Base-by-base conservation (phyloP, 805 yeast species). In the Schizosaccharomyces lindneri region DNA sequence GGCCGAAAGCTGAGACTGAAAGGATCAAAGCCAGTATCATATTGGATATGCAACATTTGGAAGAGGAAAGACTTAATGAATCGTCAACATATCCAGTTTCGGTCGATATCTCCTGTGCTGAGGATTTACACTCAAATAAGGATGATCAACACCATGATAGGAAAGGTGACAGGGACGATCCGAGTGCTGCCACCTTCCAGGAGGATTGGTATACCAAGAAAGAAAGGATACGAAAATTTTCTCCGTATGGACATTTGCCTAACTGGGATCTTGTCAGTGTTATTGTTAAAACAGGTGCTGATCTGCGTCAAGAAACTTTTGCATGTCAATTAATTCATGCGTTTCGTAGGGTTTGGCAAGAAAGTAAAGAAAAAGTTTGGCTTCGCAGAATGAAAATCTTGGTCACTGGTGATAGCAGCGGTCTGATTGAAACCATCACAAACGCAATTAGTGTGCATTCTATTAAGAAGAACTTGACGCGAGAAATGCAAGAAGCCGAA, bases 251-350 rank as follows among this genome's bases (percentile, higher is more conserved):
- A 0, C 93, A 88, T 68, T 71, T 85, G 41, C 85, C 84, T 31
- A 85, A 87, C 69, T 93, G 98, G 98, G 97, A 93, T 64, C 71
- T 93, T 48, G 87, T 90, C 65, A 89, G 97, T 0, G 96, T 90
- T 2, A 93, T 93, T 69, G 95, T 94, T 13, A 93, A 93, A 69
- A 90, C 95, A 39, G 98, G 98, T 43, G 90, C 85, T 68, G 98
- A 93, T 72, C 71, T 93, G 61, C 85, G 95, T 29, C 98, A 93
- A 70, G 98, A 93, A 71, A 96, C 98, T 0, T 88, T 93, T 75
- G 98, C 98, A 0, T 88, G 96, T 65, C 98, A 93, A 70, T 71
- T 93, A 55, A 90, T 93, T 61, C 84, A 85, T 64, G 84, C 95
- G 29, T 86, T 90, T 73, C 82, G 95, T 0, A 81, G 81, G 61